Conservation (phyloP, 2,329 filamentous ascomycete species). For the Neophaeococcomyces mojaviensis region DNA sequence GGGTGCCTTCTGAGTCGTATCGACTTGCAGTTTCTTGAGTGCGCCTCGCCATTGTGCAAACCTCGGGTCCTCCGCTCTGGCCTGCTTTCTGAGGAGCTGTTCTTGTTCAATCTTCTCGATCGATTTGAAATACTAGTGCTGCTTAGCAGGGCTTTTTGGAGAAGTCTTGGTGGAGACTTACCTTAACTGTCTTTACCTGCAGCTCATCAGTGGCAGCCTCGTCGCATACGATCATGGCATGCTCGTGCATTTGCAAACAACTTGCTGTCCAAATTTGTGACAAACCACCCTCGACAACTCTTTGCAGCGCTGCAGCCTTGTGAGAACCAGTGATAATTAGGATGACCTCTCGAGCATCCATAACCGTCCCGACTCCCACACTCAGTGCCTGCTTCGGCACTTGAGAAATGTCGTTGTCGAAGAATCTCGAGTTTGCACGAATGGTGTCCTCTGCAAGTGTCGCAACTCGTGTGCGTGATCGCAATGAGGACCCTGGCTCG, state of each 20-base stretch:
- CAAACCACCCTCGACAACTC: constrained; percentile 71
- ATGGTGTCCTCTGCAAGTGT: constrained; percentile 83
- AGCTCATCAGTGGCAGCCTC: constrained; percentile 69
- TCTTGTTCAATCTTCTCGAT: constrained; percentile 53
- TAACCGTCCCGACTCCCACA: constrained; percentile 74
- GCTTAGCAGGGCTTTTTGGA: too few relatives aligned
- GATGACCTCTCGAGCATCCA: constrained; percentile 74
- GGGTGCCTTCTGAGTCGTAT: constrained; percentile 30
- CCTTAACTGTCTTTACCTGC: constrained; percentile 66
- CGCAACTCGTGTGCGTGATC: constrained; percentile 74
- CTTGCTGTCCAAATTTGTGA: constrained; percentile 91
- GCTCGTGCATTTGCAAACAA: constrained; percentile 69
- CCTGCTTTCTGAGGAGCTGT: not conserved
- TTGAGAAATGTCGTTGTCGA: constrained; percentile 62
- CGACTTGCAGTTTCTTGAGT: constrained; percentile 36
- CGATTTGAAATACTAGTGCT: constrained; percentile 66
- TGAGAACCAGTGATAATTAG: constrained; percentile 75
- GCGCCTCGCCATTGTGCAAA: constrained; percentile 17
- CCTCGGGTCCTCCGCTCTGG: constrained; percentile 10
- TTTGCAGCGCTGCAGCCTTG: constrained; percentile 72
- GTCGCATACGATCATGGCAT: constrained; percentile 76
- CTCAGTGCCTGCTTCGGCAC: constrained; percentile 79
- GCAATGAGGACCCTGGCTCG: constrained; percentile 72
- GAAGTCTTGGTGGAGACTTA: too few relatives aligned
- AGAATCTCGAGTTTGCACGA: constrained; percentile 77